Percentiles rank a stretch among this genome's conserved stretches.
phyloP scores from a whole-genome alignment of 805 yeast species.

The Millerozyma miso region DNA sequence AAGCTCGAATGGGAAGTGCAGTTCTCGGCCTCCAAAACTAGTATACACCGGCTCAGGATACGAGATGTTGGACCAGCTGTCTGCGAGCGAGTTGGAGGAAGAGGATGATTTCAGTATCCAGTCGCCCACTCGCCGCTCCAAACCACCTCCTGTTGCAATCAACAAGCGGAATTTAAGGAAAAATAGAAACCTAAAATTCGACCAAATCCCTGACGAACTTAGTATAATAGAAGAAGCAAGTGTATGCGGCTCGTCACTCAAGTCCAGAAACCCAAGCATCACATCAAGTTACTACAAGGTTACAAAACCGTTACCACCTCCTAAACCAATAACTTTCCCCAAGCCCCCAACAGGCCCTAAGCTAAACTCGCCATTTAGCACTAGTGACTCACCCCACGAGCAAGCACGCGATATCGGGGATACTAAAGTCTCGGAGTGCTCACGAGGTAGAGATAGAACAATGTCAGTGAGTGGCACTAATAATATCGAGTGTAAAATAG shows the following conservation, averaged over 20 bases:
- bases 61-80: conserved; percentile 28
- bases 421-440: not conserved
- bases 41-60: conserved; percentile 35
- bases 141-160: conserved; percentile 21
- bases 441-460: not conserved
- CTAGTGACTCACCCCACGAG: not conserved
- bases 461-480: not conserved
- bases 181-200: conserved; percentile 14
- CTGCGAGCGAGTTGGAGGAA: conserved; percentile 13
- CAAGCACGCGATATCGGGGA: not conserved
- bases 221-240: conserved; percentile 42
- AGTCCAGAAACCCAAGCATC: conserved; percentile 30
- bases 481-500: not conserved
- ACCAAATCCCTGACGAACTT: conserved; percentile 29
- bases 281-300: conserved; percentile 4
- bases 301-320: not conserved
- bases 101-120: conserved; percentile 8
- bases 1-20: conserved; percentile 10
- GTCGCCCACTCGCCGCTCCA: conserved; percentile 13
- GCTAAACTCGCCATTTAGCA: not conserved
- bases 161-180: conserved; percentile 26
- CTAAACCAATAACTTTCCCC: not conserved
- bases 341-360: not conserved
- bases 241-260: conserved; percentile 10
- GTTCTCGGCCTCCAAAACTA: conserved; percentile 13